phyloP scores from a whole-genome alignment of 352 stramenopile genomes.

The Bremia lactucae region DNA sequence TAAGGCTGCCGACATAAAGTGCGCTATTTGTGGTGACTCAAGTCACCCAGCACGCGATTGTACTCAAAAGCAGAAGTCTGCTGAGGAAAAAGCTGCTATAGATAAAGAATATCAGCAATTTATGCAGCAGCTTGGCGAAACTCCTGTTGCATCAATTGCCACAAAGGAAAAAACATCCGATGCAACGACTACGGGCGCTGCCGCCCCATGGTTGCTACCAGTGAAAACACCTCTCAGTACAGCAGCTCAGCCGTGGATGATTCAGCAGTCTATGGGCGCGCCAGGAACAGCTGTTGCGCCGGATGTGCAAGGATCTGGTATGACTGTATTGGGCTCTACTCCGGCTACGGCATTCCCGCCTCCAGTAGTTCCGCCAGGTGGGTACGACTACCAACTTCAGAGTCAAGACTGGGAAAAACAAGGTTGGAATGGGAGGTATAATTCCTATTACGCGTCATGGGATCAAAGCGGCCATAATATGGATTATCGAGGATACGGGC shows the following conservation, averaged over 20 bases:
- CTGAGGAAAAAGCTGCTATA: constrained; percentile 61
- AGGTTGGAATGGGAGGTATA: constrained; percentile 32
- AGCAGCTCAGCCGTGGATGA: constrained; percentile 52
- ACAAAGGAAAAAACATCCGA: constrained; percentile 21
- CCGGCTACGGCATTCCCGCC: constrained; percentile 44
- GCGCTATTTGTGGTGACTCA: constrained; percentile 96
- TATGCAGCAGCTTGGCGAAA: constrained; percentile 81
- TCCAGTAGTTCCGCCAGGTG: constrained; percentile 21
- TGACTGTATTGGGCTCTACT: constrained; percentile 24
- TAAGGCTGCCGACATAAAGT: constrained; percentile 87
- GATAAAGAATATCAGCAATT: constrained; percentile 82
- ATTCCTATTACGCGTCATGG: constrained; percentile 45
- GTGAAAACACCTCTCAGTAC: constrained; percentile 29
- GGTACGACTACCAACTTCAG: constrained; percentile 29
- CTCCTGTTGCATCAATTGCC: constrained; percentile 50
- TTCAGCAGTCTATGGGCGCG: constrained; percentile 32
- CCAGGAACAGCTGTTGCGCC: constrained; percentile 17
- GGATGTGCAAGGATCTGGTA: constrained; percentile 13
- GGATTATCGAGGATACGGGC: constrained; percentile 30
- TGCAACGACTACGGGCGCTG: constrained; percentile 10
- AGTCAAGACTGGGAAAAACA: constrained; percentile 26
- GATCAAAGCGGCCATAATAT: constrained; percentile 19
- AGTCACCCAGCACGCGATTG: constrained; percentile 97
- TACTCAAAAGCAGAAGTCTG: constrained; percentile 77
- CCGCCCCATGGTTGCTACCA: constrained; percentile 63